Evolutionary conservation across 257 asterid species (phyloP).

Genomic region (Nyctanthes arbortristis): DNA sequence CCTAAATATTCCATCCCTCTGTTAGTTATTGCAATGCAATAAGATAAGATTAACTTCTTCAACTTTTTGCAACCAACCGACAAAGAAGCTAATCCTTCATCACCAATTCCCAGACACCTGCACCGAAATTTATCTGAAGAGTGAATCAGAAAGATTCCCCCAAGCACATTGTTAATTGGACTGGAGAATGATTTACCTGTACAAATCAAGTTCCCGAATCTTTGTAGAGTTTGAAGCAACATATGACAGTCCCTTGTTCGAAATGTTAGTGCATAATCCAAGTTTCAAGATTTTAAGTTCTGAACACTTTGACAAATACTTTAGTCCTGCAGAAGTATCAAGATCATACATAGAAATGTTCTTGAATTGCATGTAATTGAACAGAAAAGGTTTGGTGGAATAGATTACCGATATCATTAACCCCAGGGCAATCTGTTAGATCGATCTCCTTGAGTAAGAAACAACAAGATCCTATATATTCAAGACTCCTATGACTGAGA

Average conservation of each 20-base stretch:
- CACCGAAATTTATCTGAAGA: conserved; percentile 10
- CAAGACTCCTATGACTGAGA: conserved; percentile 55
- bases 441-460: conserved; percentile 62
- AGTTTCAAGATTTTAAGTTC: conserved; percentile 58
- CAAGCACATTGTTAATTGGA: not conserved
- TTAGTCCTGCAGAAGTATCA: conserved; percentile 47
- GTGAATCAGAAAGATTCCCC: conserved; percentile 13
- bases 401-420: conserved; percentile 57
- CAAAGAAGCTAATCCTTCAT: conserved; percentile 57
- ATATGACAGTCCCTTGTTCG: conserved; percentile 62
- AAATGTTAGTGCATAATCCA: conserved; percentile 60
- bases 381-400: not conserved
- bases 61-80: conserved; percentile 60
- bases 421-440: conserved; percentile 74
- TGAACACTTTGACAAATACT: conserved; percentile 56
- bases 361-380: not conserved
- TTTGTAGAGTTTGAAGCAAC: conserved; percentile 56
- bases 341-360: conserved; percentile 5
- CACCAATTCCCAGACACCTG: conserved; percentile 67
- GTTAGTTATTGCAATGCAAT: conserved; percentile 54
- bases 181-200: conserved; percentile 43
- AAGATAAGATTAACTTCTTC: conserved; percentile 58
- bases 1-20: conserved; percentile 55
- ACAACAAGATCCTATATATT: conserved; percentile 55
- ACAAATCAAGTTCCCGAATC: conserved; percentile 66